These are phyloP conservation scores for Solanum gracilifrons DNA, from an alignment of 257 asterid species.

Conservation along the genomic window DNA sequence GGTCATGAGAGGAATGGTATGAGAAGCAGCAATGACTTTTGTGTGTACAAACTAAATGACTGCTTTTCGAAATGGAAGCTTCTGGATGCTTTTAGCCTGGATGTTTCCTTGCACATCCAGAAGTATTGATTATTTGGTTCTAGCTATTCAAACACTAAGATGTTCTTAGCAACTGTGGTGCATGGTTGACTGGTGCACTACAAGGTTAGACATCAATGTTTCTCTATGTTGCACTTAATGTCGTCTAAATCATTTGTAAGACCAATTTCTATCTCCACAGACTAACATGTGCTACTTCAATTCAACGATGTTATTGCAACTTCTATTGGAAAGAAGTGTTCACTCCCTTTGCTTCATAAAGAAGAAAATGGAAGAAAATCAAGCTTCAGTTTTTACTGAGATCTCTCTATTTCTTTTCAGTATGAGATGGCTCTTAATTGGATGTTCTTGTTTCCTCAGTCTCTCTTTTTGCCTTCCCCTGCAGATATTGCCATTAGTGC, in stretches of 20 bases:
- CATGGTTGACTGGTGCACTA: neutral
- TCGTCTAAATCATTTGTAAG: neutral
- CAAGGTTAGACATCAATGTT: neutral
- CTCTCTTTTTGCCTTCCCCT: conserved; percentile 3
- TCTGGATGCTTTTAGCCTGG: neutral
- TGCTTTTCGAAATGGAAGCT: neutral
- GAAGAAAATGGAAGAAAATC: neutral
- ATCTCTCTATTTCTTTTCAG: neutral
- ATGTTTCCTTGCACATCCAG: neutral
- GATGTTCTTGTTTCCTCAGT: conserved; percentile 1
- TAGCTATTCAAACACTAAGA: neutral
- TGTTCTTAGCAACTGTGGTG: neutral
- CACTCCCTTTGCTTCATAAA: neutral
- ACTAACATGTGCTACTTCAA: neutral
- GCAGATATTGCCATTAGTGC: conserved; percentile 87
- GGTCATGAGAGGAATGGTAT: neutral
- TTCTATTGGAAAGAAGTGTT: neutral
- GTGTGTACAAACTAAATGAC: neutral
- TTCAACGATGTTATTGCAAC: neutral
- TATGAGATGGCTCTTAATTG: neutral
- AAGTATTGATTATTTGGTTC: neutral
- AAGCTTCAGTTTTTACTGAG: neutral
- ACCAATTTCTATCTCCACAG: neutral
- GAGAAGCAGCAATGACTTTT: neutral
- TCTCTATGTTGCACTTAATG: neutral